These are phyloP conservation scores for Pseudonectria buxi DNA, from an alignment of 2,329 filamentous ascomycete species.

Conservation along the genomic window DNA sequence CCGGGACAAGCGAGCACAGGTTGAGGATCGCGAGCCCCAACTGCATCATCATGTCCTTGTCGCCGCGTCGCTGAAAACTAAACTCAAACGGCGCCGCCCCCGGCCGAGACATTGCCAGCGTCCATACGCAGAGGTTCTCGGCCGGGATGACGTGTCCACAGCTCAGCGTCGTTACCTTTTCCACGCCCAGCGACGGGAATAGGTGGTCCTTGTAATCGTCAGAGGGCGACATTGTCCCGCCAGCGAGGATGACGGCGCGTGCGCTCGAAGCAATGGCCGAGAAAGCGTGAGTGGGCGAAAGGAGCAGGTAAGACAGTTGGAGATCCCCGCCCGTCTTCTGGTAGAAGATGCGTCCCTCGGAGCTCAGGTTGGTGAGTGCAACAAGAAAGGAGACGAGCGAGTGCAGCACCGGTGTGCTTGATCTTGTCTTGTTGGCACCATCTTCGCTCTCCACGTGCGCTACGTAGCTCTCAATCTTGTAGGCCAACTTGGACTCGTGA, in stretches of 20 bases:
- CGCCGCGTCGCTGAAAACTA: conserved; percentile 70
- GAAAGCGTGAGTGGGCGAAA: conserved; percentile 89
- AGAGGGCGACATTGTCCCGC: conserved; percentile 97
- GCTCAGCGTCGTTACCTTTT: conserved; percentile 70
- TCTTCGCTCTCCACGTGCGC: conserved; percentile 50
- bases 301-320: conserved; percentile 73
- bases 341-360: conserved; percentile 60
- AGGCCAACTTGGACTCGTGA: conserved; percentile 83
- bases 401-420: conserved; percentile 46
- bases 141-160: conserved; percentile 91
- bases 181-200: conserved; percentile 63
- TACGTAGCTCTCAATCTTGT: conserved; percentile 89
- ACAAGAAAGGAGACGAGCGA: conserved; percentile 58
- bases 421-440: conserved; percentile 18
- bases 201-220: conserved; percentile 81
- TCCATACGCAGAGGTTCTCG: conserved; percentile 72
- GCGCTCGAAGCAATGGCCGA: conserved; percentile 79
- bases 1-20: conserved; percentile 67
- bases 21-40: conserved; percentile 68
- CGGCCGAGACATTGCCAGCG: conserved; percentile 46
- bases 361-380: conserved; percentile 78
- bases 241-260: conserved; percentile 80
- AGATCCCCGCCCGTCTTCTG: conserved; percentile 46
- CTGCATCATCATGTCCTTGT: conserved; percentile 62
- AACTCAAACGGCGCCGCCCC: conserved; percentile 65